phyloP scores from a whole-genome alignment of 805 yeast genomes.

The Candida montana region DNA sequence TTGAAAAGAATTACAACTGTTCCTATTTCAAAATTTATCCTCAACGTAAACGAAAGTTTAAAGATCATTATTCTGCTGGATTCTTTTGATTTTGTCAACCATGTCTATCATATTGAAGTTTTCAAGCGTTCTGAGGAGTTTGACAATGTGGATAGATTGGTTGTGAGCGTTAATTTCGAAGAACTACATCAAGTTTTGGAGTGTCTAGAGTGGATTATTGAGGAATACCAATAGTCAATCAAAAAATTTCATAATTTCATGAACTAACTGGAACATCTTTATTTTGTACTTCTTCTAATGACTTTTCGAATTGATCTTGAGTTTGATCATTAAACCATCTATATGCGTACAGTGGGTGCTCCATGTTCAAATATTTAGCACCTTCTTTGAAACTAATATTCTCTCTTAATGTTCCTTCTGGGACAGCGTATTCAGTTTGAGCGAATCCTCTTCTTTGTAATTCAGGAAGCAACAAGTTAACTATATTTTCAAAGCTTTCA shows the following conservation, averaged over 20 bases:
- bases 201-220: constrained; percentile 50
- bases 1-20: constrained; percentile 16
- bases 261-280: background rate
- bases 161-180: constrained; percentile 42
- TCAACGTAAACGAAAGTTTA: constrained; percentile 16
- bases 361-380: constrained; percentile 4
- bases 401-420: constrained; percentile 21
- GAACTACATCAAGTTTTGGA: constrained; percentile 50
- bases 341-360: constrained; percentile 9
- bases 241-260: too few relatives aligned
- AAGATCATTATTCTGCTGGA: constrained; percentile 14
- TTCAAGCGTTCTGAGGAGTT: constrained; percentile 15
- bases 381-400: constrained; percentile 10
- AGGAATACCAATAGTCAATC: constrained; percentile 12
- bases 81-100: constrained; percentile 21
- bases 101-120: constrained; percentile 14
- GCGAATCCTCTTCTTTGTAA: constrained; percentile 31
- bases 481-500: constrained; percentile 34
- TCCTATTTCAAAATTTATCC: constrained; percentile 28
- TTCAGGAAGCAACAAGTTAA: constrained; percentile 33
- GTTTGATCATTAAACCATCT: constrained; percentile 13
- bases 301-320: constrained; percentile 2
- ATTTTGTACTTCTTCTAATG: constrained; percentile 1
- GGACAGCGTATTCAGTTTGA: constrained; percentile 26
- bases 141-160: constrained; percentile 28